Base-by-base conservation (phyloP, 148 eudicot species). In the Bassia scoparia region DNA sequence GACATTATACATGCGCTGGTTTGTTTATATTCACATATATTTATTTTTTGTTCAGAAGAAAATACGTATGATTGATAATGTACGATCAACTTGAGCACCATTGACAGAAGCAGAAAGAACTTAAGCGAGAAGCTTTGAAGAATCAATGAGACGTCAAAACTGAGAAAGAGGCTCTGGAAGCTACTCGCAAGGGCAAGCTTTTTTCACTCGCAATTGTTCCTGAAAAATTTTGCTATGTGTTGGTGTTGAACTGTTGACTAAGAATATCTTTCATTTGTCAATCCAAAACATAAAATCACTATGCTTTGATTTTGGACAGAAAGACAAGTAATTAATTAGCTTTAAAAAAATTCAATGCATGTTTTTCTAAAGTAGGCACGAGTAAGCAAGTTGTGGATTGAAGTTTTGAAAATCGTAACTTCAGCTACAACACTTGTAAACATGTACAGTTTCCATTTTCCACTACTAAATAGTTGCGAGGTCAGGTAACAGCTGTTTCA, bases 101-200 rank as follows among this genome's bases (percentile, higher is more conserved):
- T n/a, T 89, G 81, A 83, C 72, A 52, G 95, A 93, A 63, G 89
- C 90, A 50, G 88, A 94, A 70, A 79, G 61, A 68, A 78, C 86
- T 52, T 80, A 71, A 66, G 81, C 80, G 64, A 90, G 84, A 75
- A 91, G 90, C 56, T 89, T 83, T 76, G 86, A 85, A 63, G 96
- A 91, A 81, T 88, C 97, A 56, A 75, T 56, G 61, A 91, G 79
- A 80, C 88, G 91, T 48, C 74, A 68, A 21, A 91, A 84, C 91
- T 61, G 91, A 91, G 84, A 90, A 83, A 75, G 85, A 86, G 69
- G 84, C 84, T 54, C 74, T 88, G 76, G 88, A 81, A 49, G 93
- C 89, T 71, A 72, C 83, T 29, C 82, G 85, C 80, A 84, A 80
- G 80, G 98, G 98, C 91, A 85, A 83, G 34, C 33, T 72, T 9